Base-by-base conservation (phyloP, 164 flowering plant species). In the Magnolia kwangsiensis region DNA sequence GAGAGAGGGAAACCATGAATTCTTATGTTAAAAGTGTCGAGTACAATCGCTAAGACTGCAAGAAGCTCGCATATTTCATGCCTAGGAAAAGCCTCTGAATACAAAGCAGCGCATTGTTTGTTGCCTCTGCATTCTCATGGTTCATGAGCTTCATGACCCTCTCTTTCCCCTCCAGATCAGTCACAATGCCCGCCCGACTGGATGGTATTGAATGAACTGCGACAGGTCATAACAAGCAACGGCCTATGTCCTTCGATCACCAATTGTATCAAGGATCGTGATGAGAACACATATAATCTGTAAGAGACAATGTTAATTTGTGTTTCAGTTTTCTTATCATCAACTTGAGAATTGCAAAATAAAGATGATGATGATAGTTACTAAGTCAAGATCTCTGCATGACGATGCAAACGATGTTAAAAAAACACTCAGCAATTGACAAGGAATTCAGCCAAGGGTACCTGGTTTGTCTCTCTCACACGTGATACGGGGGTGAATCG, bases 41-140 rank as follows among this genome's bases (percentile, higher is more conserved):
- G 27, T 24, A 24, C 27, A 24, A 24, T 24, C 1, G 27, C 70
- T 80, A 95, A 50, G 78, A 90, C 84, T 93, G 99, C 90, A 95
- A 84, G 84, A 95, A 95, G 88, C 99, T 93, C 0, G 99, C 95
- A 72, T 95, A 95, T 84, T 93, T 95, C 77, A 98, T 88, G 24
- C 99, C 99, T 9, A 95, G 87, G 87, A 95, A 91, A 51, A 95
- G 98, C 92, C 98, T 92, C 76, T 95, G 99, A 23, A 91, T 83
- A 72, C 99, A 92, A 31, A 95, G 94, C 31, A 95, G 83, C 8
- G 98, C 92, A 76, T 89, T 92, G 83, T 93, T 95, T 19, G 97
- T 93, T 37, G 92, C 97, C 85, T 93, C 98, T 1, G 92, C 83
- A 79, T 87, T 93, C 81, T 93, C 95, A 69, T 95, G 98, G 82